Evolutionary conservation across 1,139 yeast genomes (phyloP), one percentile per base, ranked within the genome.

Genomic region (Kurtzmaniella quercitrusa): DNA sequence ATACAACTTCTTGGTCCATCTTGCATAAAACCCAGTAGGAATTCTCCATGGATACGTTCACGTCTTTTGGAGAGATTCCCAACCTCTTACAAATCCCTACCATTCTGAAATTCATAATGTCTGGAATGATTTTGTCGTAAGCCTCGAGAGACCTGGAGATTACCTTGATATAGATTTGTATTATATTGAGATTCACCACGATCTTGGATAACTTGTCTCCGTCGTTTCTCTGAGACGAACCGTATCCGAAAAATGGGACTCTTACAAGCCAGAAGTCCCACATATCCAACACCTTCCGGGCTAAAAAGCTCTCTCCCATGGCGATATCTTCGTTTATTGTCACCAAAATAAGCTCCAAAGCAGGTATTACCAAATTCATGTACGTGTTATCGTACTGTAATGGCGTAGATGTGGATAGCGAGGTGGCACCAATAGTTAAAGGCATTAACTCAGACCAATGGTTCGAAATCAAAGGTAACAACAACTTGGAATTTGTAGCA

Each of bases 401-500:
- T 7, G 39, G 38, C 7, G 43, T 40, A 21, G 36, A n/a, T 3
- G 48, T 48, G 8, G 62, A 55, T 34, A 55, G 43, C 10, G 55
- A 49, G 9, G 44, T 42, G 2, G 57, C 41, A 2, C 61, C 62
- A 7, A 54, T 46, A 15, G 57, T 48, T 17, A 58, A 45, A 6
- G 55, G 40, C 16, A 59, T 38, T 19, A 65, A 47, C 23, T 52
- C 48, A 9, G 85, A 83, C 97, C 97, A 93, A 15, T 79, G 63
- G 3, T 76, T 69, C 1, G 94, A 84, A 2, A 86, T 69, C 1
- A 82, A 60, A 0, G 96, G 96, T 40, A 86, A 63, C 36, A 86
- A 66, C 40, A 77, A 70, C 11, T 73, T 66, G 45, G 76, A 71
- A 48, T 83, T 78, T 0, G 91, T 73, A 1, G 89, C 75, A 38